Conservation (phyloP, 306 rosid genomes). For the Hippophae tibetana region DNA sequence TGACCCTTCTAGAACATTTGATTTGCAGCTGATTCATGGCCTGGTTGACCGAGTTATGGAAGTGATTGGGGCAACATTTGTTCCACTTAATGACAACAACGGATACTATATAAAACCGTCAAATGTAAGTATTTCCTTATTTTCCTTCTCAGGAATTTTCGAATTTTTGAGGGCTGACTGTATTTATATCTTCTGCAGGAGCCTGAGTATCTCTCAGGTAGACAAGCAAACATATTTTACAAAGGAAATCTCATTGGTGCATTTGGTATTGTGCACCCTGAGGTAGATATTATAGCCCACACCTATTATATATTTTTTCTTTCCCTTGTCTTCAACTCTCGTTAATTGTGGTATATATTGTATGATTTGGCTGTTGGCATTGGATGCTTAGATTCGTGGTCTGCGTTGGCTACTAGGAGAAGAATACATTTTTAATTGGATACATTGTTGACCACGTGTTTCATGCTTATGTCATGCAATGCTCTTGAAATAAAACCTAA, state of each 20-base stretch:
- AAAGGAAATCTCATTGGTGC: constrained; percentile 60
- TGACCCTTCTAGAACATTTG: background rate
- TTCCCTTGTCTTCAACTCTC: background rate
- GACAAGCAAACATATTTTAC: constrained; percentile 71
- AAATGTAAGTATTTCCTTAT: constrained; percentile 41
- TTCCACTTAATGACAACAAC: constrained; percentile 40
- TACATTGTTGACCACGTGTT: too few species aligned
- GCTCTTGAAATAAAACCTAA: too few species aligned
- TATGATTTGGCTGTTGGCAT: background rate
- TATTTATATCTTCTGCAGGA: constrained; percentile 39
- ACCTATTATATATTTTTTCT: background rate
- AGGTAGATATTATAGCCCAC: constrained; percentile 33
- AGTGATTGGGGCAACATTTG: constrained; percentile 60
- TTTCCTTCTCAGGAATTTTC: constrained; percentile 2
- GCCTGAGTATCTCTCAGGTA: constrained; percentile 72
- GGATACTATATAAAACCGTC: constrained; percentile 60
- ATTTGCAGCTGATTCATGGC: constrained; percentile 79
- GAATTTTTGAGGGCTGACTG: background rate
- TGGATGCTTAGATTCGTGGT: too few species aligned
- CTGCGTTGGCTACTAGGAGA: too few species aligned
- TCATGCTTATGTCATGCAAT: too few species aligned
- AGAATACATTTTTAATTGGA: too few species aligned
- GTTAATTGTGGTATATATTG: background rate
- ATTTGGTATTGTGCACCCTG: constrained; percentile 92
- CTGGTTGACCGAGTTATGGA: constrained; percentile 85